Base-by-base conservation (phyloP, 1,284 basidiomycete species). In the Ceratorhiza oryzae-sativae region DNA sequence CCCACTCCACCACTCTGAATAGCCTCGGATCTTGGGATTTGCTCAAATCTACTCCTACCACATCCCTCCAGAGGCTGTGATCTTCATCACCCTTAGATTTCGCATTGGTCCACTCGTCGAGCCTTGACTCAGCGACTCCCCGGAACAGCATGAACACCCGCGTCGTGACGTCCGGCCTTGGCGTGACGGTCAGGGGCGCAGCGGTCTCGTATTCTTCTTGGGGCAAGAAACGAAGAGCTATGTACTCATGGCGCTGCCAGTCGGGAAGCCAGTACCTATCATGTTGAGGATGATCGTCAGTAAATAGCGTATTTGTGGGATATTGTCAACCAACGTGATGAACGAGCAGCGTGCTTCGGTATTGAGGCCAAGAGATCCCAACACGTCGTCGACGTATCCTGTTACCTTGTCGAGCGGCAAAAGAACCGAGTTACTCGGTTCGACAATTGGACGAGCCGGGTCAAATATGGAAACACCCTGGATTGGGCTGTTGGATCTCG, bases 111-210 rank as follows among this genome's bases (percentile, higher is more conserved):
- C 80, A 81, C 1, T 15, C 27, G 4, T 41, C 56, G 2, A 76
- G 25, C 2, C 79, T 76, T 3, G 73, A 75, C 23, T 78, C 75
- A 0, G 72, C 45, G 9, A 84, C 77, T 3, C 82, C 83, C n/a
- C 78, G 77, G 78, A 84, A 85, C 12, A 85, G 76, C 81, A 86
- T 83, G 73, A 85, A 85, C 1, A 86, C 78, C 4, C 84, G 80
- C 0, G 80, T 83, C 8, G 83, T 77, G 34, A 83, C 78, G 72
- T 84, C 83, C 15, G 84, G 84, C 30, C 72, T 32, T 0, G 85
- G 84, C 0, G 72, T 72, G 41, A 85, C 75, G 5, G 75, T 75
- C 20, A 85, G 77, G 1, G 77, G 78, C 0, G 82, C 84, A 0
- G 83, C 80, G 8, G 71, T 70, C 70, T 81, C 81, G 75, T 84